phyloP scores from a whole-genome alignment of 257 asterid species.

The Henckelia pumila region DNA sequence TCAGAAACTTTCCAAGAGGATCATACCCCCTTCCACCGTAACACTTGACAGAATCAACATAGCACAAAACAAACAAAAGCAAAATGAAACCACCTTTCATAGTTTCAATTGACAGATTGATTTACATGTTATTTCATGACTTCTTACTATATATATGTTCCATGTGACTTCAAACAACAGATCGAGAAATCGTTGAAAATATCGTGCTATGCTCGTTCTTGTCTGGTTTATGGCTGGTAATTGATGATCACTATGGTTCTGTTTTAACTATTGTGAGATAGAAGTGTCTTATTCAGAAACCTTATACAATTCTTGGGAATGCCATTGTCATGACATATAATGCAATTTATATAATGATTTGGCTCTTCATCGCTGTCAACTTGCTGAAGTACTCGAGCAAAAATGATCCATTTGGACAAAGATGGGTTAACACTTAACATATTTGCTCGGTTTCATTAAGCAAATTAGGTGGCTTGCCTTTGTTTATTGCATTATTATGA shows the following conservation, averaged over 20 bases:
- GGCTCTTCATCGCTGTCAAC: not conserved
- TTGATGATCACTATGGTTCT: constrained; percentile 4
- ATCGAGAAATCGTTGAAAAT: not conserved
- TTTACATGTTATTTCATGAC: constrained; percentile 10
- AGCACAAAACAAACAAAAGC: constrained; percentile 25
- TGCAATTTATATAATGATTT: not conserved
- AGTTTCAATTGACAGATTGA: not conserved
- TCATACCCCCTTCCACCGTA: constrained; percentile 26
- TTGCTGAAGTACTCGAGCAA: no score
- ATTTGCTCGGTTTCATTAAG: no score
- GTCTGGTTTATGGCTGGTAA: not conserved
- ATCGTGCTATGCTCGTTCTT: not conserved
- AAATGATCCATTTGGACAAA: not conserved
- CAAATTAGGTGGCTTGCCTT: constrained; percentile 19
- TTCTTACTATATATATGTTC: not conserved
- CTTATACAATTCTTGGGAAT: constrained; percentile 12
- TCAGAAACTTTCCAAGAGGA: constrained; percentile 28
- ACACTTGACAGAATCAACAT: constrained; percentile 32
- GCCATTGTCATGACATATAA: not conserved
- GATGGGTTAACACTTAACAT: not conserved
- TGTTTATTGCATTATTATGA: not conserved
- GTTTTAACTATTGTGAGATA: no score
- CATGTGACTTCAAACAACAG: not conserved
- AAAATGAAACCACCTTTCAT: constrained; percentile 20
- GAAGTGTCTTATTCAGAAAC: not conserved